These are phyloP conservation scores for Kwoniella mangroviensis DNA, from an alignment of 768 basidiomycete species.

Conservation along the genomic window DNA sequence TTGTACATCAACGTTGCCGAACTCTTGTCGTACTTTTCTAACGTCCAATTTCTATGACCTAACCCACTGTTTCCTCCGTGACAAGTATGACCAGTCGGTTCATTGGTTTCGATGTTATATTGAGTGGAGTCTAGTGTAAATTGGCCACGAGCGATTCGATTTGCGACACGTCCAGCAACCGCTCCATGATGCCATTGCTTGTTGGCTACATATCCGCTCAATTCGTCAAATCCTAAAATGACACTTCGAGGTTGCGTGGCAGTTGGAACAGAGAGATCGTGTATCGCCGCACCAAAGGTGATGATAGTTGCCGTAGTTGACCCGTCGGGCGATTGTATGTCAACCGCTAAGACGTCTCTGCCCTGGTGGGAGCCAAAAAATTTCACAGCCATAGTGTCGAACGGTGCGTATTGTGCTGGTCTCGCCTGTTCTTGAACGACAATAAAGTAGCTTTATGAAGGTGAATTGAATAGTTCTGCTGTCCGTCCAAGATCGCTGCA, in stretches of 20 bases:
- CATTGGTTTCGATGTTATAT: constrained; percentile 20
- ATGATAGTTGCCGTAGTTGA: constrained; percentile 20
- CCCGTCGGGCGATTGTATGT: constrained; percentile 8
- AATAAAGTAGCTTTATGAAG: too few species aligned
- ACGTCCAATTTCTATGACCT: constrained; percentile 17
- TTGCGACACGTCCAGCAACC: constrained; percentile 18
- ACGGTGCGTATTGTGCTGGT: too few species aligned
- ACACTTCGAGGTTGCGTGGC: constrained; percentile 2
- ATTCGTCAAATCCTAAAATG: constrained; percentile 19
- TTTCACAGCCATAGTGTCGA: background rate
- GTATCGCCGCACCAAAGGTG: constrained; percentile 21
- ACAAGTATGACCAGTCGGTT: constrained; percentile 24
- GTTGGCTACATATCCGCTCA: constrained; percentile 11
- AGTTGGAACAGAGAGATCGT: constrained; percentile 10
- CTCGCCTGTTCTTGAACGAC: too few species aligned
- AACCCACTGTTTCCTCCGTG: constrained; percentile 23
- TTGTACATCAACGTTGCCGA: constrained; percentile 16
- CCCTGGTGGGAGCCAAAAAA: constrained; percentile 10
- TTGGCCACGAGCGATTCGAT: constrained; percentile 19
- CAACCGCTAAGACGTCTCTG: constrained; percentile 12
- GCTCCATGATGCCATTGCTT: constrained; percentile 24
- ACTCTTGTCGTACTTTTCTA: constrained; percentile 7
- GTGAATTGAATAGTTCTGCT: too few species aligned
- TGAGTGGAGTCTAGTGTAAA: constrained; percentile 10
- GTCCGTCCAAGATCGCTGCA: too few species aligned